phyloP scores from a whole-genome alignment of 2,329 filamentous ascomycete genomes.

The Aspergillus sp. region DNA sequence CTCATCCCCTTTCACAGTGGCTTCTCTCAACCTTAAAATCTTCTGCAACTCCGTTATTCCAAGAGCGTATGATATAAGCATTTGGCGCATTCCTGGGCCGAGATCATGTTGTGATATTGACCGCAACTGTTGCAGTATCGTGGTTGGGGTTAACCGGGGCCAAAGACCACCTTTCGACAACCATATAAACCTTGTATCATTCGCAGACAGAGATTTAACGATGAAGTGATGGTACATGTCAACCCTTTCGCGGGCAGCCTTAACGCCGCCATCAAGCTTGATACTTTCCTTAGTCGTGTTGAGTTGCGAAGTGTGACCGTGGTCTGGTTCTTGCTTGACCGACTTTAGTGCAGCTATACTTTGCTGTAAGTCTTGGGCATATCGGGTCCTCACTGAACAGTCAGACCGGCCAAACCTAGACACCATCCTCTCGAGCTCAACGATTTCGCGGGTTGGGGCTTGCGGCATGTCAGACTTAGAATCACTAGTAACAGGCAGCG shows the following conservation, averaged over 20 bases:
- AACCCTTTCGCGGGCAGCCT: constrained; percentile 21
- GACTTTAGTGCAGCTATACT: constrained; percentile 38
- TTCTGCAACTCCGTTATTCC: constrained; percentile 45
- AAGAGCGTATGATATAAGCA: constrained; percentile 42
- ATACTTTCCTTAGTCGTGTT: neutral
- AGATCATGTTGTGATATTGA: constrained; percentile 31
- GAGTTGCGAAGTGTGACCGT: neutral
- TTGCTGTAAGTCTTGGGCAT: constrained; percentile 38
- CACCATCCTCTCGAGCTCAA: constrained; percentile 28
- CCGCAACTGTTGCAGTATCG: constrained; percentile 47
- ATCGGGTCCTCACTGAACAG: constrained; percentile 32
- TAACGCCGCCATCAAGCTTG: constrained; percentile 18
- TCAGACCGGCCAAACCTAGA: constrained; percentile 19
- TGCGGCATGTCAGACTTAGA: neutral
- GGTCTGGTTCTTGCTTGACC: neutral
- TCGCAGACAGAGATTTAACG: constrained; percentile 17
- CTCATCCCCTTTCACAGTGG: constrained; percentile 27
- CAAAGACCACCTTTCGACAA: constrained; percentile 41
- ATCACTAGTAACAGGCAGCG: neutral
- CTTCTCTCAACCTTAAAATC: constrained; percentile 44
- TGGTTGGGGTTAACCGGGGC: constrained; percentile 41
- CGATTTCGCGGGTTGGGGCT: constrained; percentile 6
- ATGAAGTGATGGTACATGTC: constrained; percentile 14
- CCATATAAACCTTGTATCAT: constrained; percentile 38
- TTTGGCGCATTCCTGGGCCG: constrained; percentile 34